Conservation (phyloP, 2,329 filamentous ascomycete genomes). For the Westerdykella aurantiaca region DNA sequence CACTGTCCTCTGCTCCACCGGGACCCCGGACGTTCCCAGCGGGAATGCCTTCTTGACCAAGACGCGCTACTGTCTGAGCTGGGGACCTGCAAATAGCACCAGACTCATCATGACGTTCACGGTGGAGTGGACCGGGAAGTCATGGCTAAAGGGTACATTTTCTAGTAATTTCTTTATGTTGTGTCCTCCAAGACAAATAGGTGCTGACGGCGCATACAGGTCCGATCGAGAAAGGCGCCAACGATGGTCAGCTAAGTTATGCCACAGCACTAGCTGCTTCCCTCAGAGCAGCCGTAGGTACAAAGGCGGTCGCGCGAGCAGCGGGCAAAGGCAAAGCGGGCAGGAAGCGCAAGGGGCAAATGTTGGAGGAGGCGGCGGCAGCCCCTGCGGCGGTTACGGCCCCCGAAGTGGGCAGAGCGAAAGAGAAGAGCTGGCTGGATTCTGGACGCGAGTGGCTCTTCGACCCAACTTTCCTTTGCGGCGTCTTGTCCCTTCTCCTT, state of each 20-base stretch:
- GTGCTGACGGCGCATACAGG: slow-evolving; percentile 47
- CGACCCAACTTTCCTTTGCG: slow-evolving; percentile 68
- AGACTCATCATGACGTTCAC: slow-evolving; percentile 80
- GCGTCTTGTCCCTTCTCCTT: slow-evolving; percentile 59
- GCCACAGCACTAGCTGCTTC: slow-evolving; percentile 72
- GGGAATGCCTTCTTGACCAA: slow-evolving; percentile 89
- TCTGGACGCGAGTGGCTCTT: slow-evolving; percentile 50
- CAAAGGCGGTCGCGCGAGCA: slow-evolving; percentile 52
- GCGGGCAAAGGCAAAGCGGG: slow-evolving; percentile 44
- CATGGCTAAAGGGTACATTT: slow-evolving; percentile 83
- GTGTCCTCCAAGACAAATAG: slow-evolving; percentile 8
- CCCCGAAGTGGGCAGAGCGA: slow-evolving; percentile 14
- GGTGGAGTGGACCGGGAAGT: slow-evolving; percentile 96
- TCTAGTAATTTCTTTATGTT: neutral
- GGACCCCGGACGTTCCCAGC: slow-evolving; percentile 90
- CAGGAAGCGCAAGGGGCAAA: slow-evolving; percentile 55
- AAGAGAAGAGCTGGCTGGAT: slow-evolving; percentile 49
- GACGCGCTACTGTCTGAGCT: slow-evolving; percentile 90
- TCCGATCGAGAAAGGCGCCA: slow-evolving; percentile 92
- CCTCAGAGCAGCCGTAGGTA: slow-evolving; percentile 66
- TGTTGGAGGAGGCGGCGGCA: slow-evolving; percentile 41
- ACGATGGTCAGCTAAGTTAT: slow-evolving; percentile 80
- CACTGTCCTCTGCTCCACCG: slow-evolving; percentile 73
- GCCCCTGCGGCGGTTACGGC: slow-evolving; percentile 13
- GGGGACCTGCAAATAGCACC: slow-evolving; percentile 82